Evolutionary conservation across 2,329 filamentous ascomycete species (phyloP), one percentile per base, ranked within the genome.

Genomic region (Xylaria sp.): DNA sequence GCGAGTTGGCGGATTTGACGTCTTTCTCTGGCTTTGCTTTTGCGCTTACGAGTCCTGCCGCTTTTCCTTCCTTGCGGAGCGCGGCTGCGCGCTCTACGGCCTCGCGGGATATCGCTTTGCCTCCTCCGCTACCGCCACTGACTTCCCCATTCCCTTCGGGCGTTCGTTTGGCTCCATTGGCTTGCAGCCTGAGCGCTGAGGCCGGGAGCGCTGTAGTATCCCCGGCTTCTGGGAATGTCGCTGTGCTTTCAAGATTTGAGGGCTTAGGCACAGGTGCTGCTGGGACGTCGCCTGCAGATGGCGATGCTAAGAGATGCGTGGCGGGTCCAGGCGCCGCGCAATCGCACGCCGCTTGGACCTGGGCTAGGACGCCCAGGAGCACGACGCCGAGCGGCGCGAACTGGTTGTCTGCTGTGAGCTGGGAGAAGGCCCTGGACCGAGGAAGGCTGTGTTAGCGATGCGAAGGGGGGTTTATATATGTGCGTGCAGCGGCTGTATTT

Each of bases 311-410:
- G 14, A 9, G 19, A 50, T 17, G 27, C 11, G 24, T 8, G 24
- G 47, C 51, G n/a, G 56, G 9, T 14, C 8, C 47, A 14, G 69
- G 67, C n/a, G 50, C 55, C 36, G 74, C 73, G 7, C 80, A 72
- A 9, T 84, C 78, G 58, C 88, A 78, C 1, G 83, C 78, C 59
- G 80, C 80, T 68, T 86, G 80, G 24, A 91, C 79, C 69, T 88
- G 87, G 3, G 90, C 89, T 66, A 94, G 80, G 1, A 87, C 80
- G 21, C 86, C 89, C 54, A 94, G 77, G 9, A 95, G 84, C 70
- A 92, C 84, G 21, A 93, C 82, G 3, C 92, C 93, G 2, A 95
- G 83, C 3, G 89, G 83, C 2, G 92, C 88, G 78, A 92, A 92
- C 75, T 93, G 92, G 39, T 86, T 88, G 78, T 94, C 92, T 19